These are phyloP conservation scores for Sarocladium kiliense DNA, from an alignment of 2,329 filamentous ascomycete species.

Conservation along the genomic window DNA sequence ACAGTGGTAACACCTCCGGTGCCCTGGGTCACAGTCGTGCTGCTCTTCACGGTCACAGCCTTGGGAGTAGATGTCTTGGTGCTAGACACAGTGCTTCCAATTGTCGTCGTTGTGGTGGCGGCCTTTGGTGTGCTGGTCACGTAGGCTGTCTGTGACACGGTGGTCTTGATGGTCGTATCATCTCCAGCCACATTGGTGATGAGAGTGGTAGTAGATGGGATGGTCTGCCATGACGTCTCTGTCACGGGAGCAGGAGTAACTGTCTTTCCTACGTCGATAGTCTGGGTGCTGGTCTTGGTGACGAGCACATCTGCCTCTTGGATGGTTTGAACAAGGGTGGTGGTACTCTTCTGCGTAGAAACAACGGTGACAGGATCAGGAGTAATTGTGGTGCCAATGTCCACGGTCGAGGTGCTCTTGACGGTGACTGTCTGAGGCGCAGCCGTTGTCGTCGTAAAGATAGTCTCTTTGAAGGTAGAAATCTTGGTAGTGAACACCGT, in stretches of 20 bases:
- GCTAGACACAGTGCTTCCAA: conserved; percentile 15
- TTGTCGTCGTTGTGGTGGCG: conserved; percentile 14
- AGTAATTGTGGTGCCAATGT: neutral
- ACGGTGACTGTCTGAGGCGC: neutral
- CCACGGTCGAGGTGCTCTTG: conserved; percentile 1
- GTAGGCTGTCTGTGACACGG: conserved; percentile 12
- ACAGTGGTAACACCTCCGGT: neutral
- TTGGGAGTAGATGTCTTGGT: conserved; percentile 13
- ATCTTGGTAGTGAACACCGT: neutral
- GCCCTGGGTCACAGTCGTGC: neutral
- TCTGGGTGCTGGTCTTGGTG: conserved; percentile 21
- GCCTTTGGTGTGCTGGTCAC: conserved; percentile 19
- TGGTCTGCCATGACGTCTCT: conserved; percentile 15
- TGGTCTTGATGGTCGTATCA: conserved; percentile 13
- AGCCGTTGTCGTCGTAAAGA: neutral
- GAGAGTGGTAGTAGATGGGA: conserved; percentile 7
- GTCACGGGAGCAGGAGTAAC: conserved; percentile 23
- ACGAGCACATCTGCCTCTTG: conserved; percentile 16
- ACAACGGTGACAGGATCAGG: conserved; percentile 1
- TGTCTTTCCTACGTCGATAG: conserved; percentile 25
- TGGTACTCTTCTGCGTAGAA: neutral
- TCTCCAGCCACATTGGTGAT: conserved; percentile 10
- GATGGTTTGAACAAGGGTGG: neutral
- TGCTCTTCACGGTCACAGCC: neutral
- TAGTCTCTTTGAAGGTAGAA: neutral